Evolutionary conservation across 805 yeast species (phyloP), one percentile per base, ranked within the genome.

Genomic region (Candida peoriensis): DNA sequence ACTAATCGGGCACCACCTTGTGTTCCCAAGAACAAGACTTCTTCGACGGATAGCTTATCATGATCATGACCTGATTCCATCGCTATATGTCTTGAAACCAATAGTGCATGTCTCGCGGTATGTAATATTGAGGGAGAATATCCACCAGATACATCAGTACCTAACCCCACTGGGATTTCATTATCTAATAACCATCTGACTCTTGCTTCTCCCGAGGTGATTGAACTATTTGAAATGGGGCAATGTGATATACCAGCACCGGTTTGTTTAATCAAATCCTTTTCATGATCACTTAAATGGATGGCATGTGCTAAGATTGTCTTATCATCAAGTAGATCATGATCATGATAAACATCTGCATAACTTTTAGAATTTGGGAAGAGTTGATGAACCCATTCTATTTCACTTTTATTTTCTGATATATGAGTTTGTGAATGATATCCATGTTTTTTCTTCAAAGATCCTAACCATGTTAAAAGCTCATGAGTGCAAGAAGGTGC

Each of bases 231-330:
- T 13, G 95, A 84, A 9, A 87, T 76, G 3, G 98, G 98, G 61
- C 98, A 90, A 59, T 93, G 97, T 5, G 95, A 72, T 13, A 90
- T 75, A 10, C 96, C 94, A 21, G 86, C 63, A 6, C 73, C 61
- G 15, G 72, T 70, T 13, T 49, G 42, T 42, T 67, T 69, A 29
- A 93, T 66, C 15, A 83, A 41, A 13, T 68, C 58, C 27, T 78
- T 66, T 57, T 90, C 98, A 3, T 66, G 66, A 8, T 74, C 76
- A 2, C 74, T 46, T 35, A 90, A 63, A 52, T 89, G 95, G 24
- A 93, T 68, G 24, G 93, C 94, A 54, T 90, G 98, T 0, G 97
- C 98, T 39, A 90, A 63, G 20, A 87, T 76, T 0, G 97, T 88
- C 43, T 72, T 74, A 2, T 64, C 57, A 15, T 72, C 72, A 31